phyloP scores from a whole-genome alignment of 352 stramenopile genomes.

The Globisporangium okanoganense region DNA sequence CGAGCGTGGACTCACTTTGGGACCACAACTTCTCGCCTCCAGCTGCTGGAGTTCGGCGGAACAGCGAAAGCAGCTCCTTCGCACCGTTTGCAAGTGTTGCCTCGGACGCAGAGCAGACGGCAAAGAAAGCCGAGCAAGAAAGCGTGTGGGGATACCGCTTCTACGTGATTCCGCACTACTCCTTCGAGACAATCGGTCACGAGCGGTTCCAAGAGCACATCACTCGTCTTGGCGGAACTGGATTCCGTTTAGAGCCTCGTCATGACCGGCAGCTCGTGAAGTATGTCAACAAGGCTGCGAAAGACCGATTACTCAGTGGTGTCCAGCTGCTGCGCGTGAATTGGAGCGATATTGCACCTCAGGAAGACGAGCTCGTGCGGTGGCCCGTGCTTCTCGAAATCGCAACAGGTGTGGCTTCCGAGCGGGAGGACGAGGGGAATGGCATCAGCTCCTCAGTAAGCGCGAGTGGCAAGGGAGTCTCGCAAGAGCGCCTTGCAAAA shows the following conservation, averaged over 20 bases:
- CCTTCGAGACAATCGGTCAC: conserved; percentile 41
- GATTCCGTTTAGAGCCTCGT: conserved; percentile 21
- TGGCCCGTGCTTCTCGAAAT: conserved; percentile 72
- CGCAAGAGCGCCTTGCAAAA: conserved; percentile 44
- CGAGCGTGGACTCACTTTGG: conserved; percentile 4
- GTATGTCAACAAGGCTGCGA: conserved; percentile 65
- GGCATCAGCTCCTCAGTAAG: background rate
- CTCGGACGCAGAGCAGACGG: background rate
- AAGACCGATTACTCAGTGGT: conserved; percentile 40
- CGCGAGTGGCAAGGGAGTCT: conserved; percentile 5
- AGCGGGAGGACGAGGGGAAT: background rate
- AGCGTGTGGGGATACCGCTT: conserved; percentile 66
- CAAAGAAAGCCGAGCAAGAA: background rate
- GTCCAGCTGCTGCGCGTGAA: conserved; percentile 45
- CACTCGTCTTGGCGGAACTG: conserved; percentile 19
- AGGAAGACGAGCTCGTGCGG: conserved; percentile 52
- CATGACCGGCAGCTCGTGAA: conserved; percentile 69
- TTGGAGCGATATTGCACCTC: conserved; percentile 63
- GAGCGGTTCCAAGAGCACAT: conserved; percentile 38
- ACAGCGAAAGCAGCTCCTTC: conserved; percentile 17
- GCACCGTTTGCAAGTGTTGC: conserved; percentile 22
- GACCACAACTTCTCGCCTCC: conserved; percentile 18
- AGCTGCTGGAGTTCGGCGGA: conserved; percentile 22
- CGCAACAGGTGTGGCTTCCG: conserved; percentile 21
- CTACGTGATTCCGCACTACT: conserved; percentile 71